Base-by-base conservation (phyloP, 352 stramenopile genomes). In the Peronospora destructor region DNA sequence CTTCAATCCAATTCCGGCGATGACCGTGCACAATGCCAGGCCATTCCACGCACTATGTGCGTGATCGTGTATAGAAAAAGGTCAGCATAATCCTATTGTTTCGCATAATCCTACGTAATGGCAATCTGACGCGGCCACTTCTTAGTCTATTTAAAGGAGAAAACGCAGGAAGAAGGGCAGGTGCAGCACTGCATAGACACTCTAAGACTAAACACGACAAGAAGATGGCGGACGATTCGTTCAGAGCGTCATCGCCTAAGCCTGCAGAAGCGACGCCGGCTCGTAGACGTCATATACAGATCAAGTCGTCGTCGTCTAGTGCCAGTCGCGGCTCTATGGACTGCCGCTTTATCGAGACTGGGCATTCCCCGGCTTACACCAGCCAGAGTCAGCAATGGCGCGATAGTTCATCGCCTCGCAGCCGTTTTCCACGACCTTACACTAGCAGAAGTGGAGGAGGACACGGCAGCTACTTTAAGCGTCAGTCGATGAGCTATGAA, bases 401-500 rank as follows among this genome's bases (percentile, higher is more conserved):
- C 14, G 32, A 41, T 16, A 39, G 50, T 32, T 60, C 59, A 37
- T 25, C 66, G 28, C 42, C 61, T 11, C 59, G 54, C 23, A 56
- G 55, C 25, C 54, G 51, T 30, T 53, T 68, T 29, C 49, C 55
- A 4, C 50, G 56, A 0, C 44, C 46, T 8, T 67, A 58, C 16
- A 56, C 33, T 19, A 35, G n/a, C 7, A 55, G 43, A 17, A 39
- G 6, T 30, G 54, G 40, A 56, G 42, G 32, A 25, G 35, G 33
- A 40, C 32, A 39, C 9, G 25, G 29, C 11, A 53, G 56, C 17
- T 79, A 71, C 39, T 62, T 61, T 21, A 70, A 72, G 34, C 63
- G 67, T 23, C 59, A 67, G 19, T 45, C 53, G 19, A 43, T 46
- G 32, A 47, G 34, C 25, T 60, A 56, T 21, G 49, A 68, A 28